These are phyloP conservation scores for Coemansia sp. DNA, from an alignment of 192 early-diverging fungal species.

Conservation along the genomic window DNA sequence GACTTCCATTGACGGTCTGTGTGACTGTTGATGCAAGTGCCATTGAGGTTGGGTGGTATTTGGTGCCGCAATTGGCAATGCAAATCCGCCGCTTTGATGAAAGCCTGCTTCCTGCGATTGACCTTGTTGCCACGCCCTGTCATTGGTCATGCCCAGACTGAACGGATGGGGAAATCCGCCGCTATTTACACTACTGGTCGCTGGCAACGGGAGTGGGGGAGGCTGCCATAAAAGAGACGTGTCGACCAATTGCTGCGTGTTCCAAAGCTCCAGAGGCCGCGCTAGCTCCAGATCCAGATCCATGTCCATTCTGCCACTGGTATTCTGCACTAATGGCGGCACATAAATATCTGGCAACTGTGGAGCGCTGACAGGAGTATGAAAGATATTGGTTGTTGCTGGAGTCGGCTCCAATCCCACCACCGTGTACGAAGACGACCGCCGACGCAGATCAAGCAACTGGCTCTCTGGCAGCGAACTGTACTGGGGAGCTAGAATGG, in stretches of 20 bases:
- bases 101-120: constrained; percentile 1
- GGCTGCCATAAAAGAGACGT: constrained; percentile 29
- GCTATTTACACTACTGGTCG: not conserved
- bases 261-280: constrained; percentile 51
- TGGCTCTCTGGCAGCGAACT: not conserved
- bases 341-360: constrained; percentile 8
- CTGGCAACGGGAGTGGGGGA: not conserved
- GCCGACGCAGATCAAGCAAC: constrained; percentile 25
- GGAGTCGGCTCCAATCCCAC: constrained; percentile 9
- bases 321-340: not conserved
- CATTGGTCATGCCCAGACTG: not conserved
- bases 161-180: constrained; percentile 4
- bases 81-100: constrained; percentile 12
- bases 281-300: constrained; percentile 46
- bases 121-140: constrained; percentile 12
- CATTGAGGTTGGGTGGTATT: constrained; percentile 13
- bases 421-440: constrained; percentile 35
- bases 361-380: not conserved
- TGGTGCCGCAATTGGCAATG: constrained; percentile 22
- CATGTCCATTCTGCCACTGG: not conserved
- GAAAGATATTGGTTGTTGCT: not conserved
- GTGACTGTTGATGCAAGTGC: constrained; percentile 20
- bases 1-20: constrained; percentile 6
- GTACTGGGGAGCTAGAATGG: not conserved
- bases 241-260: constrained; percentile 17